phyloP scores from a whole-genome alignment of 768 basidiomycete genomes.

The Psilocybe cyanescens region DNA sequence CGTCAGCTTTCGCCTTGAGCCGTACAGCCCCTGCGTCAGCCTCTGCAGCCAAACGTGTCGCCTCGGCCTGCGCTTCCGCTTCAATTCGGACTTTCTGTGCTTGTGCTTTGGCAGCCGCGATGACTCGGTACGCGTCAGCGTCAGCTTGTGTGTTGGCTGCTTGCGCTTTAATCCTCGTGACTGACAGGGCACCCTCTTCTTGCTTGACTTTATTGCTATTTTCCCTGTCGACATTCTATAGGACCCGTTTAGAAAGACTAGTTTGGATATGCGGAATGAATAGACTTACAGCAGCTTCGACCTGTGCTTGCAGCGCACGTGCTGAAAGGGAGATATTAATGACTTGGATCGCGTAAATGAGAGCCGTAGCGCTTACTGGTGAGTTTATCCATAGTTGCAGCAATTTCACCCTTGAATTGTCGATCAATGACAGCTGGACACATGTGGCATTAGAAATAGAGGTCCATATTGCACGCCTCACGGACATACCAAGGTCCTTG shows the following conservation, averaged over 20 bases:
- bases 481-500: slow-evolving; percentile 69
- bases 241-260: neutral
- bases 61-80: slow-evolving; percentile 78
- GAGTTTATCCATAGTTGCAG: slow-evolving; percentile 82
- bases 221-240: slow-evolving; percentile 81
- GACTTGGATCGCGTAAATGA: neutral
- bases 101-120: slow-evolving; percentile 75
- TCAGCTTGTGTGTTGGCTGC: slow-evolving; percentile 69
- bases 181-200: slow-evolving; percentile 78
- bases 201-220: slow-evolving; percentile 89
- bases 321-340: slow-evolving; percentile 38
- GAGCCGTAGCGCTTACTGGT: slow-evolving; percentile 41
- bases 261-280: neutral
- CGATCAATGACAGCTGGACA: slow-evolving; percentile 78
- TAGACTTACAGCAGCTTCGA: slow-evolving; percentile 74
- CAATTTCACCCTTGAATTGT: slow-evolving; percentile 90
- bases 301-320: slow-evolving; percentile 83
- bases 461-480: neutral
- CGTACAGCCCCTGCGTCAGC: slow-evolving; percentile 75
- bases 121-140: slow-evolving; percentile 72
- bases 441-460: neutral
- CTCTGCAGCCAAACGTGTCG: slow-evolving; percentile 72
- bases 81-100: slow-evolving; percentile 74
- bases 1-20: slow-evolving; percentile 67
- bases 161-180: slow-evolving; percentile 78